phyloP scores from a whole-genome alignment of 208 protist species.

The Wallacemonas rigidus region DNA sequence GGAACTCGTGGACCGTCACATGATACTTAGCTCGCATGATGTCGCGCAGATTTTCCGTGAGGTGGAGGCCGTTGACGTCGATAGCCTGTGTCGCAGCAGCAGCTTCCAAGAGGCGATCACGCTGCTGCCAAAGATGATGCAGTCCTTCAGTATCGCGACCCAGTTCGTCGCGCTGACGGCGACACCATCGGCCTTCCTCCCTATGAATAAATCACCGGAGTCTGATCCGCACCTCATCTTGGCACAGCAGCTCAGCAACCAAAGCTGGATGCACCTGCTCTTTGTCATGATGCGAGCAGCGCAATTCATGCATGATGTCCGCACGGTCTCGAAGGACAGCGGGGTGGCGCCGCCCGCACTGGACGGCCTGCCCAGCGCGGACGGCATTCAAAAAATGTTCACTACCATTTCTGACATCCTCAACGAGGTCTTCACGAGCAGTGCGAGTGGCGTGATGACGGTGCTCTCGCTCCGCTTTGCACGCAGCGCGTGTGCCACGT shows the following conservation, averaged over 20 bases:
- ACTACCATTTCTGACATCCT: not conserved
- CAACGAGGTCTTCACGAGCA: not conserved
- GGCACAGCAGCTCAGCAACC: slow-evolving; percentile 5
- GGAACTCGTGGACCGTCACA: not conserved
- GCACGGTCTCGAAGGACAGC: not conserved
- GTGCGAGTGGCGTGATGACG: not conserved
- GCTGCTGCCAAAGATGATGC: not conserved
- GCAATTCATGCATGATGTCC: not conserved
- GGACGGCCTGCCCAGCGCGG: not conserved
- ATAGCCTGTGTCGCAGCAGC: slow-evolving; percentile 7
- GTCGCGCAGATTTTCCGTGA: slow-evolving; percentile 2
- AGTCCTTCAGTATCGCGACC: not conserved
- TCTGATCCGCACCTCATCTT: not conserved
- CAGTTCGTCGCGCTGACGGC: not conserved
- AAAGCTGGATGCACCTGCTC: slow-evolving; percentile 5
- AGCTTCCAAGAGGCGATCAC: not conserved
- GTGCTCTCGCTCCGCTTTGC: not conserved
- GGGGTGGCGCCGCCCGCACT: not conserved
- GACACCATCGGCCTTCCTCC: not conserved
- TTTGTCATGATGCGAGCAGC: slow-evolving; percentile 4
- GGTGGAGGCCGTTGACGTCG: slow-evolving; percentile 12
- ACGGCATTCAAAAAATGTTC: not conserved
- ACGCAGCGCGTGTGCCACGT: not conserved
- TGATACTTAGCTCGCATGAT: not conserved
- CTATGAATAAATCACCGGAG: not conserved